Evolutionary conservation across 805 yeast genomes (phyloP), one percentile per base, ranked within the genome.

Genomic region (Candida chilensis): DNA sequence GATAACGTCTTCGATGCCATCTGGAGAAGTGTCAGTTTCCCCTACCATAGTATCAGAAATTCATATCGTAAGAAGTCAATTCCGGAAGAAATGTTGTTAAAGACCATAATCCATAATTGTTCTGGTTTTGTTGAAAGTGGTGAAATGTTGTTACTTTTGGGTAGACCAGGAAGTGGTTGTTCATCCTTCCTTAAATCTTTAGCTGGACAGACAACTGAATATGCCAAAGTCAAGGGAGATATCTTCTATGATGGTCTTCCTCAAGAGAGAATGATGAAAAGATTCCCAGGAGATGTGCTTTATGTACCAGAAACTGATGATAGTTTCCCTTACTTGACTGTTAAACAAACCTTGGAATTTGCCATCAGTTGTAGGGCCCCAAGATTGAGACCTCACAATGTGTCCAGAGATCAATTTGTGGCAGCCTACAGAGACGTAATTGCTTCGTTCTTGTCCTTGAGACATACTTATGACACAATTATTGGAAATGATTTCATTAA

Each of bases 401-500:
- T 22, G 6, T 22, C 13, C 7, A 22, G 25, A n/a, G 25, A 22
- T 8, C 14, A 12, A n/a, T 22, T n/a, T 22, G 13, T 22, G 15
- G 13, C 25, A n/a, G n/a, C n/a, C n/a, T n/a, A n/a, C n/a, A n/a
- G n/a, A n/a, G n/a, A n/a, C n/a, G n/a, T n/a, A n/a, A n/a, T n/a
- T n/a, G n/a, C n/a, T n/a, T n/a, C n/a, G n/a, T n/a, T n/a, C n/a
- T n/a, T n/a, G n/a, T n/a, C n/a, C n/a, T 52, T 67, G 35, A 57
- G 67, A 12, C 78, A 73, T 44, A 74, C 78, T 6, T 52, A 63
- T 33, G 52, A 74, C 40, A 72, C 80, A 21, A 68, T 66, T 37
- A 81, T 75, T 27, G 83, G 83, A 51, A 67, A 74, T 44, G 80
- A 74, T 39, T 72, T 59, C 35, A 60, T 74, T 20, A 64, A 79